Evolutionary conservation across 768 basidiomycete genomes (phyloP).

Genomic region (Leucocoprinus birnbaumii): DNA sequence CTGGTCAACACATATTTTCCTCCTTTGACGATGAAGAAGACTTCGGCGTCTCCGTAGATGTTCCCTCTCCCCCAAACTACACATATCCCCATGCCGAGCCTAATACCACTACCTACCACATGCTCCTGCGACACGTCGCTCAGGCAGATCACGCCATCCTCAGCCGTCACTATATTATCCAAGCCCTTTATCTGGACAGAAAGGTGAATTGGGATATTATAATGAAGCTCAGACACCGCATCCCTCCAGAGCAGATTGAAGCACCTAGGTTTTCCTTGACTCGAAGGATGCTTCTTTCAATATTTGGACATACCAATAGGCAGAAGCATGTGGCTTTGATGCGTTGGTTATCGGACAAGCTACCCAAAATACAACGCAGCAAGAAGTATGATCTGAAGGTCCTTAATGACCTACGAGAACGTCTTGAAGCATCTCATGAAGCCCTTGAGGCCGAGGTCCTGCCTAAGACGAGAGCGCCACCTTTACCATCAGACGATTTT

Average conservation of each 20-base stretch:
- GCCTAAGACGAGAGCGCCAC: conserved; percentile 14
- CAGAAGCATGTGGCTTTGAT: conserved; percentile 57
- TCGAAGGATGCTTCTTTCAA: conserved; percentile 51
- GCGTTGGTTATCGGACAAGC: conserved; percentile 52
- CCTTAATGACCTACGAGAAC: conserved; percentile 31
- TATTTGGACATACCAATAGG: conserved; percentile 56
- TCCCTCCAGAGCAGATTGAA: conserved; percentile 31
- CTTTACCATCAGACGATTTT: neutral
- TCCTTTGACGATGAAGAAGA: conserved; percentile 75
- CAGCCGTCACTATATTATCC: conserved; percentile 63
- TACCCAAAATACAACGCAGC: conserved; percentile 40
- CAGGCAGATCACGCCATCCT: conserved; percentile 44
- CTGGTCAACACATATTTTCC: conserved; percentile 42
- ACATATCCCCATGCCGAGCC: conserved; percentile 45
- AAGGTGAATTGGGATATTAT: conserved; percentile 26
- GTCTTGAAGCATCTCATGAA: neutral
- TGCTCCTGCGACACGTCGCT: conserved; percentile 59
- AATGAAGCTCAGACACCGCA: conserved; percentile 18
- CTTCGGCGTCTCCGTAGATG: conserved; percentile 42
- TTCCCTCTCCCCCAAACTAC: conserved; percentile 27
- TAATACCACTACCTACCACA: conserved; percentile 65
- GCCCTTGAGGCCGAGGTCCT: neutral
- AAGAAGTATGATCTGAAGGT: conserved; percentile 47
- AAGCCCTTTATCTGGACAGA: conserved; percentile 48
- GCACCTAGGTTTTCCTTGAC: conserved; percentile 57